Evolutionary conservation across 257 asterid genomes (phyloP), one percentile per base, ranked within the genome.

Genomic region (Oldenlandia corymbosa): DNA sequence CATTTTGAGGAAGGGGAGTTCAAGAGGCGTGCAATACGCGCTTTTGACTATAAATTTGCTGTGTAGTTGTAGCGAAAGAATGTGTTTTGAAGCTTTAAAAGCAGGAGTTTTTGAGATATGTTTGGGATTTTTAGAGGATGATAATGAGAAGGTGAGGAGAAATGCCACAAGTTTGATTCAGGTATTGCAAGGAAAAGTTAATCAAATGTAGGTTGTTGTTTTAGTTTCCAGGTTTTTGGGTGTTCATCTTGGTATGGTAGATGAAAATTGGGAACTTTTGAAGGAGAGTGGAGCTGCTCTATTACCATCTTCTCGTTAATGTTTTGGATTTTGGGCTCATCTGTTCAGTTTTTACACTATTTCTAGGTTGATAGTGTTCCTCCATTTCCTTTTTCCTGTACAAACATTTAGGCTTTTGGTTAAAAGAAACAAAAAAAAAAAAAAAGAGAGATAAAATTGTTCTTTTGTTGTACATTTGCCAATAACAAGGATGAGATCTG

Each of bases 1-100:
- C n/a, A 71, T 80, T 39, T 67, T 88, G 84, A 85, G 64, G 70
- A 83, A 85, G 17, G 97, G 97, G 64, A 78, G 93, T 34, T 81
- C 95, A 20, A 85, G 98, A 73, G 97, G 95, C 4, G 87, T 82
- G 60, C 95, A 86, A 53, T 87, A 88, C 42, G 92, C 88, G 0
- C 75, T 92, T 52, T 60, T 85, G 51, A 92, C 95, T 0, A 45
- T 89, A 67, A 88, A 81, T 47, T 81, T 58, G 67, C 75, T 92
- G 57, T 92, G 97, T 65, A 75, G 74, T 53, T 78, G 70, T 42
- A 89, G 84, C 66, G 85, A 85, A 32, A 74, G 72, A 59, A 78
- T 79, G 77, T 68, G 78, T 52, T n/a, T 76, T 60, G 83, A 80
- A 63, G 95, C 81, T 46, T 20, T 77, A 4, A 75, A 78, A 71